Evolutionary conservation across 345 rosid species (phyloP).

Genomic region (Brassica rapa): DNA sequence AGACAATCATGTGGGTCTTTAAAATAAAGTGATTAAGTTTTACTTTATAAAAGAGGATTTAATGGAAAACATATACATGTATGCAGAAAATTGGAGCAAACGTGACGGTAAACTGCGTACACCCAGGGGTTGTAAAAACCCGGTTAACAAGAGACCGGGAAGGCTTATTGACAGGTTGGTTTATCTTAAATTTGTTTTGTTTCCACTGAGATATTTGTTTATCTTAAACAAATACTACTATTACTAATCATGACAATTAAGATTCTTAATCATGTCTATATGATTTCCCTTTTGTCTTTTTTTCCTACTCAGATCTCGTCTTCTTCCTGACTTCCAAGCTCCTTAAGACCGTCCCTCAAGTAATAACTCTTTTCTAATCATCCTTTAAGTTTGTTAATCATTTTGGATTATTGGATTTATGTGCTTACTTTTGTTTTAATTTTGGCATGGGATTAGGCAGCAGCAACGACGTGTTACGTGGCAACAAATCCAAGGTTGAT

Average conservation of each 20-base stretch:
- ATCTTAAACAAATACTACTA: neutral
- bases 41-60: neutral
- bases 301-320: slow-evolving; percentile 57
- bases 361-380: slow-evolving; percentile 27
- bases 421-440: slow-evolving; percentile 9
- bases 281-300: slow-evolving; percentile 23
- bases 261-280: slow-evolving; percentile 15
- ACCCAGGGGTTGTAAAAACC: slow-evolving; percentile 93
- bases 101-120: slow-evolving; percentile 87
- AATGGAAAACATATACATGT: neutral
- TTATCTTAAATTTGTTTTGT: neutral
- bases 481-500: slow-evolving; percentile 64
- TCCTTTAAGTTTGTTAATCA: slow-evolving; percentile 5
- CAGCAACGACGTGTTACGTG: slow-evolving; percentile 89
- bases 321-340: slow-evolving; percentile 86
- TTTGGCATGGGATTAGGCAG: slow-evolving; percentile 57
- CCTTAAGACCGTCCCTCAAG: slow-evolving; percentile 90
- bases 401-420: slow-evolving; percentile 16
- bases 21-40: slow-evolving; percentile 1
- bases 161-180: slow-evolving; percentile 75
- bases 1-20: slow-evolving; percentile 36
- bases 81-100: slow-evolving; percentile 77
- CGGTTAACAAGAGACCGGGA: slow-evolving; percentile 92
- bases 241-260: slow-evolving; percentile 5
- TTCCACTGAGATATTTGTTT: neutral